phyloP scores from a whole-genome alignment of 495 filamentous ascomycete genomes.

The Trichoderma virens region DNA sequence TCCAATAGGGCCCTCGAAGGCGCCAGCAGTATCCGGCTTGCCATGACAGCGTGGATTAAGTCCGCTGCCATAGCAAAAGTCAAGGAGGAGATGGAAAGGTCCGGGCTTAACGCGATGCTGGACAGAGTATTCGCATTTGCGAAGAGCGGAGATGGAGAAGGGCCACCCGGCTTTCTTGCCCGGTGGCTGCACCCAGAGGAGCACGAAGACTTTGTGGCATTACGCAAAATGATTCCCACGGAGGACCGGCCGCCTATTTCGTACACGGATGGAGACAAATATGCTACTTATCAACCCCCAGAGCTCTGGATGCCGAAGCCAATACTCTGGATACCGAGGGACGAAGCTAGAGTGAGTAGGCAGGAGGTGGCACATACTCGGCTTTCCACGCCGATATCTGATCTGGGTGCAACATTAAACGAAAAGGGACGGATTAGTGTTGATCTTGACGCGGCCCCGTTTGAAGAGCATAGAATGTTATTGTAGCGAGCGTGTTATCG shows the following conservation, averaged over 20 bases:
- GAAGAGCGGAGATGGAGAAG: neutral
- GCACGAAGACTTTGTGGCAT: constrained; percentile 53
- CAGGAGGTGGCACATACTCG: constrained; percentile 55
- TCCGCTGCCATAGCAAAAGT: constrained; percentile 14
- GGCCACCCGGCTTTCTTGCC: constrained; percentile 31
- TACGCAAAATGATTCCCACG: constrained; percentile 50
- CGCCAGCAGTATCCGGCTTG: constrained; percentile 22
- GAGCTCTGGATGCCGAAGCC: constrained; percentile 53
- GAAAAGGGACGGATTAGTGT: constrained; percentile 38
- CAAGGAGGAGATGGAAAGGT: constrained; percentile 16
- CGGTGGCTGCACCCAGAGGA: constrained; percentile 60
- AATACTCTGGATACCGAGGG: constrained; percentile 61
- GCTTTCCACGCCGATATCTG: constrained; percentile 47
- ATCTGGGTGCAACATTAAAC: constrained; percentile 58
- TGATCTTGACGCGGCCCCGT: constrained; percentile 22
- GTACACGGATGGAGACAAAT: constrained; percentile 48
- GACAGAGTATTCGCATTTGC: neutral
- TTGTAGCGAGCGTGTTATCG: neutral
- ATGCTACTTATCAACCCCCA: constrained; percentile 58
- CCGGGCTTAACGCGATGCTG: constrained; percentile 1
- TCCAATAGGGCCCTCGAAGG: constrained; percentile 21
- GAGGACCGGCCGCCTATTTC: constrained; percentile 31
- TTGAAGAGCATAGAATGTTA: constrained; percentile 10
- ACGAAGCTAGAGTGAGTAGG: constrained; percentile 54
- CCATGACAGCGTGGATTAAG: constrained; percentile 16